Percentiles rank a stretch among this genome's conserved stretches.
Evolutionary conservation across 306 rosid species (phyloP).

Genomic region (Senna tora): DNA sequence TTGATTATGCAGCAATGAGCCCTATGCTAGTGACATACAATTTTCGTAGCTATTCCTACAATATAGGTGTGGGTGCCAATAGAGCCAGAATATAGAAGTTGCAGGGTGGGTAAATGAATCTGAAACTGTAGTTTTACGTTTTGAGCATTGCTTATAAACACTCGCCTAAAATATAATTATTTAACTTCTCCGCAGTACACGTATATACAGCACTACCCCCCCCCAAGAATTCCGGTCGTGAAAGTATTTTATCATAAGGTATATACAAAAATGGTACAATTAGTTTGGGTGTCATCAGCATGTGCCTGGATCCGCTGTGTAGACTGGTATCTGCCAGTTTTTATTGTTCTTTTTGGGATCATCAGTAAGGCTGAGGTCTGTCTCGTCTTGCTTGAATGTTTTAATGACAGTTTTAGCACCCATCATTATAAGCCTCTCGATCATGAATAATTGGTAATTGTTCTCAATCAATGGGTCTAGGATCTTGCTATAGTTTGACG

Average conservation of each 20-base stretch:
- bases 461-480: slow-evolving; percentile 69
- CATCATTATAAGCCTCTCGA: slow-evolving; percentile 79
- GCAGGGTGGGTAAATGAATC: neutral
- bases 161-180: too few species aligned
- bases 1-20: neutral
- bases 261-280: too few species aligned
- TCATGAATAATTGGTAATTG: slow-evolving; percentile 88
- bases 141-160: too few species aligned
- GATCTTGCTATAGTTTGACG: slow-evolving; percentile 77
- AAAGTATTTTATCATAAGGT: neutral
- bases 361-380: slow-evolving; percentile 77
- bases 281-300: slow-evolving; percentile 54
- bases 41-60: neutral
- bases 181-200: too few species aligned
- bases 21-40: neutral
- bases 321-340: slow-evolving; percentile 85
- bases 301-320: slow-evolving; percentile 56
- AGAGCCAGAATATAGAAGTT: too few species aligned
- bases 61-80: too few species aligned
- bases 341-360: slow-evolving; percentile 93
- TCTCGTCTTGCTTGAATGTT: slow-evolving; percentile 83
- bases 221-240: slow-evolving; percentile 16
- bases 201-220: too few species aligned
- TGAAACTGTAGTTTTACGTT: neutral
- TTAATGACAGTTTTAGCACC: slow-evolving; percentile 81